Conservation (phyloP, 169 alveolate genomes). For the Ichthyophthirius multifiliis region DNA sequence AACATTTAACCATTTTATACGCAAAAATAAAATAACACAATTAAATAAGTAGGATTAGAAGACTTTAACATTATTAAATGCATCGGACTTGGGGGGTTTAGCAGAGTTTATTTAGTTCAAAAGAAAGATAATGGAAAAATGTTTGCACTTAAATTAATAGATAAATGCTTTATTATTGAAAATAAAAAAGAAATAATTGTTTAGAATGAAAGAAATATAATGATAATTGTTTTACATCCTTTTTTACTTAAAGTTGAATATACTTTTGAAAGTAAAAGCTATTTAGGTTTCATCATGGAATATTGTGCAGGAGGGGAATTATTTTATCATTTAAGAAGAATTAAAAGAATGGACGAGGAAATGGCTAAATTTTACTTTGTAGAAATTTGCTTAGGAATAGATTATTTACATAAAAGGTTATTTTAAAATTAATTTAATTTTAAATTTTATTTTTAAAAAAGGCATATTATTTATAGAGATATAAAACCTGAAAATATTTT, state of each 20-base stretch:
- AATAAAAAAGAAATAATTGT: conserved; percentile 63
- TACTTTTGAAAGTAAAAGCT: conserved; percentile 70
- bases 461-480: conserved; percentile 68
- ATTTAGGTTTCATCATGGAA: conserved; percentile 70
- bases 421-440: conserved; percentile 33
- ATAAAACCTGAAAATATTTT: conserved; percentile 68
- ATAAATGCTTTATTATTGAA: conserved; percentile 51
- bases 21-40: background rate
- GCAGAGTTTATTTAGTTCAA: conserved; percentile 75
- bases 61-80: conserved; percentile 67
- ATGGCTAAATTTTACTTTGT: conserved; percentile 67
- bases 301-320: conserved; percentile 68
- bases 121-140: conserved; percentile 73
- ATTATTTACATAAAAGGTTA: conserved; percentile 57
- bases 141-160: conserved; percentile 82
- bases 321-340: conserved; percentile 55
- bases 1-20: background rate
- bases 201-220: conserved; percentile 57
- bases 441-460: background rate
- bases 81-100: conserved; percentile 85
- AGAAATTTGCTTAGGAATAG: conserved; percentile 65
- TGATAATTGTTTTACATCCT: conserved; percentile 59
- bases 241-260: conserved; percentile 58
- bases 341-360: conserved; percentile 52
- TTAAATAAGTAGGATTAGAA: conserved; percentile 18